Base-by-base conservation (phyloP, 106 monocot genomes). In the Agapanthus africanus region DNA sequence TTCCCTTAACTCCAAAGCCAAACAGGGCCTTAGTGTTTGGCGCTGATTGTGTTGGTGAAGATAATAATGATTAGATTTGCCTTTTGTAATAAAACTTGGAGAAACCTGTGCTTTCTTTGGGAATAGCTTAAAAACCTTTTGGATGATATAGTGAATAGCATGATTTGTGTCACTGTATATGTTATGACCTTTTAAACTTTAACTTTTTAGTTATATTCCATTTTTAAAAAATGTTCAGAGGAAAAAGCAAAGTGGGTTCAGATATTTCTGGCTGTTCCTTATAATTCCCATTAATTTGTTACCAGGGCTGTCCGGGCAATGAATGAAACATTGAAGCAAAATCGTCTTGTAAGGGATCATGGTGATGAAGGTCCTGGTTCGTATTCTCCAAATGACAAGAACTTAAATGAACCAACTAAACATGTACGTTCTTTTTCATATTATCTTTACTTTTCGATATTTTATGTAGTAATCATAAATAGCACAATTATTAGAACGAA, bases 261-360 rank as follows among this genome's bases (percentile, higher is more conserved):
- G 21, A 2, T 31, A 18, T 1, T 30, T 14, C 31, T 57, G 13
- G 9, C 56, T 57, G 0, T 14, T 30, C 14, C 56, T 30, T 64
- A 39, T 14, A 38, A 64, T 22, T 64, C 7, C 13, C 7, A 39
- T 13, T 42, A 37, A 37, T 71, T 34, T 73, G 7, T 70, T 47
- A 49, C 9, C 72, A 97, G 95, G 77, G 95, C 83, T 76, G 95
- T 97, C 63, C 79, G 89, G 54, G 81, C 85, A 70, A 97, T 97
- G 91, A 97, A 84, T 73, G 95, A 91, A 78, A 82, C 85, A 73
- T 32, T 91, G 39, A 95, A 95, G 78, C 88, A 91, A 86, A 86
- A 86, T 70, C 88, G 85, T 32, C 76, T 90, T 11, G 69, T 80
- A 34, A 86, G 72, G 64, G 91, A 86, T 68, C 70, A 73, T 28